Conservation (phyloP, 495 filamentous ascomycete genomes). For the Aspergillus incahuasiensis region DNA sequence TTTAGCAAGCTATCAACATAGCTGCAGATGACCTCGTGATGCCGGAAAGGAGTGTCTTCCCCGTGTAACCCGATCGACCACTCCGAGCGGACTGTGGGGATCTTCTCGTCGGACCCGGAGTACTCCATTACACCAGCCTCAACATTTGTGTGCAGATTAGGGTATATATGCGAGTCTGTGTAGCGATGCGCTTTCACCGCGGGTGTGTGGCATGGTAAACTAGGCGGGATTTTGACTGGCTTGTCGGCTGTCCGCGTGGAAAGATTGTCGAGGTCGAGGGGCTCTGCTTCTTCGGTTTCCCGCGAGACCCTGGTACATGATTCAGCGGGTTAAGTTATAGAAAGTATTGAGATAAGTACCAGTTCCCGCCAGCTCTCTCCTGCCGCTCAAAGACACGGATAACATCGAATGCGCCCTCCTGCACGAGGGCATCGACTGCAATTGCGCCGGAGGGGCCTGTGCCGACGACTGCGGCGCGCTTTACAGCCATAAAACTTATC, state of each 20-base stretch:
- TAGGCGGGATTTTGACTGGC: constrained; percentile 41
- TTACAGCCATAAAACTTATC: constrained; percentile 26
- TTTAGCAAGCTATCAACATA: constrained; percentile 38
- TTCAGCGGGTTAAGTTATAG: not conserved
- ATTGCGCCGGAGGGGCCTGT: constrained; percentile 57
- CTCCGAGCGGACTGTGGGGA: constrained; percentile 30
- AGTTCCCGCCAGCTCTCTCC: constrained; percentile 54
- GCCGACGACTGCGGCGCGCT: constrained; percentile 55
- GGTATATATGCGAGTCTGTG: constrained; percentile 42
- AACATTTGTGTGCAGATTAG: constrained; percentile 38
- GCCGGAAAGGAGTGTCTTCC: constrained; percentile 35
- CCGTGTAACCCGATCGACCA: constrained; percentile 36
- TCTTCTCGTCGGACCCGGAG: constrained; percentile 27
- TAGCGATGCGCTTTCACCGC: constrained; percentile 42
- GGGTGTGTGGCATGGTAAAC: constrained; percentile 43
- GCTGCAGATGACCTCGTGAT: constrained; percentile 33
- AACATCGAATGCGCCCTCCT: constrained; percentile 51
- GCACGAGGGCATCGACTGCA: constrained; percentile 51
- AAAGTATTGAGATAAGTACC: constrained; percentile 30
- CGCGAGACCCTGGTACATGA: constrained; percentile 35
- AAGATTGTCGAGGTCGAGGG: constrained; percentile 36
- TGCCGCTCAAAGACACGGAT: constrained; percentile 58
- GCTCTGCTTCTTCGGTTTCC: constrained; percentile 26
- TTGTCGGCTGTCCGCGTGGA: constrained; percentile 45
- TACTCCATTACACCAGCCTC: constrained; percentile 37